Base-by-base conservation (phyloP, 192 early-diverging fungal genomes). In the Entomortierella parvispora region DNA sequence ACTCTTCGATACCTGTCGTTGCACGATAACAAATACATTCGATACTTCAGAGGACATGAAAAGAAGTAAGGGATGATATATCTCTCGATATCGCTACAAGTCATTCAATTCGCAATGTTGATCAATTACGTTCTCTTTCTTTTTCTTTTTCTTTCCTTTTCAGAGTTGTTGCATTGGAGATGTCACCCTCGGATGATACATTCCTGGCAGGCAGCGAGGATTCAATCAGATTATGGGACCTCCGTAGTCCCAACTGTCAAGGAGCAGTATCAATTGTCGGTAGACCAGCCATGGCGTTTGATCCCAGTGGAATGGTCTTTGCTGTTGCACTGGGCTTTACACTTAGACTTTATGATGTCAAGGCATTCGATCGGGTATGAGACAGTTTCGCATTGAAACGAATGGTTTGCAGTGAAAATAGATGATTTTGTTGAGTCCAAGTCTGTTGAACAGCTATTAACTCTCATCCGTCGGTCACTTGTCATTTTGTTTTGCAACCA, bases 11-110 rank as follows among this genome's bases (percentile, higher is more conserved):
- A 98, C 77, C 81, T 98, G 40, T 97, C 95, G 20, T 76, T 94
- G n/a, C 93, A 97, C 64, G 95, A 96, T 40, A 99, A 99, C 82
- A 90, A 93, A 79, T 99, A 92, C 67, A 85, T 99, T 37, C 81
- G 91, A 33, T 99, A 99, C 76, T 99, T 99, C 83, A 83, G 83
- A 23, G 97, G 95, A 2, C 97, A 99, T 69, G 85, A 75, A 32
- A 84, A 79, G 53, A 85, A 78, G 92, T 92, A 84, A 43, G 67
- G 12, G 31, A 26, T 37, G 14, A 28, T 12, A 40, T 9, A 40
- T 40, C 12, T 40, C 32, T 42, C 31, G 23, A 40, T 34, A 34
- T 28, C 37, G 37, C n/a, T n/a, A n/a, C n/a, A 40, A 40, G 12
- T 40, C 7, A 12, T 40, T 40, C 12, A 12, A 40, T 40, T 12